phyloP scores from a whole-genome alignment of 2,329 filamentous ascomycete species.

The Penicillium thymicola region DNA sequence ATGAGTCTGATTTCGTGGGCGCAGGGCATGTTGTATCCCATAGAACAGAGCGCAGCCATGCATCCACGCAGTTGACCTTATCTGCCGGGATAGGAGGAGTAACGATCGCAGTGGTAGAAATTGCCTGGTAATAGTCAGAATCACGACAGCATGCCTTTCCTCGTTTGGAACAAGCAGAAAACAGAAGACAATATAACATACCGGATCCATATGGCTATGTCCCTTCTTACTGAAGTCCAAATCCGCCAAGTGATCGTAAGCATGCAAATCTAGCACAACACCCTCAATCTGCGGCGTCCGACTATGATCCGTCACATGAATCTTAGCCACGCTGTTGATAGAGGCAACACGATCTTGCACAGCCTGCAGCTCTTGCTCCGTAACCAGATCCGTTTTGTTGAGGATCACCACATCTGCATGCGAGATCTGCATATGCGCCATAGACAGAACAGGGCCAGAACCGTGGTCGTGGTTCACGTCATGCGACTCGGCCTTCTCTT shows the following conservation, averaged over 20 bases:
- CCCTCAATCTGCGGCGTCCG: constrained; percentile 79
- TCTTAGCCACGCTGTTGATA: constrained; percentile 85
- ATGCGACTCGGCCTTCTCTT: constrained; percentile 48
- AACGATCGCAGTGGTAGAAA: constrained; percentile 74
- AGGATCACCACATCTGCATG: constrained; percentile 93
- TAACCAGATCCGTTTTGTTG: constrained; percentile 89
- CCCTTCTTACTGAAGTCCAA: constrained; percentile 71
- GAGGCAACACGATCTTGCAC: constrained; percentile 71
- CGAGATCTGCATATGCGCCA: constrained; percentile 92
- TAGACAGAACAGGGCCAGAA: constrained; percentile 72
- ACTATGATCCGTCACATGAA: constrained; percentile 78
- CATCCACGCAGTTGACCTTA: constrained; percentile 66
- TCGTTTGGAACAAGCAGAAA: not conserved
- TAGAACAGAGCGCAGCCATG: constrained; percentile 76
- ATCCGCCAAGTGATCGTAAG: constrained; percentile 78
- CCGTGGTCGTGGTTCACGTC: constrained; percentile 39
- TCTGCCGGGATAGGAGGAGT: constrained; percentile 58
- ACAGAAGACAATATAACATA: constrained; percentile 37
- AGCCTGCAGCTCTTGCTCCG: constrained; percentile 61
- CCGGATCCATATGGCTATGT: constrained; percentile 86
- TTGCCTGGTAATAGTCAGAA: constrained; percentile 55
- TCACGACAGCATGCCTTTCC: too few relatives aligned
- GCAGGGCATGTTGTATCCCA: constrained; percentile 62
- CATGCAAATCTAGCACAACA: constrained; percentile 82
- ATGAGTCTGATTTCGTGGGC: not conserved